phyloP scores from a whole-genome alignment of 176 grass and related monocot genomes.

The Eleusine coracana region DNA sequence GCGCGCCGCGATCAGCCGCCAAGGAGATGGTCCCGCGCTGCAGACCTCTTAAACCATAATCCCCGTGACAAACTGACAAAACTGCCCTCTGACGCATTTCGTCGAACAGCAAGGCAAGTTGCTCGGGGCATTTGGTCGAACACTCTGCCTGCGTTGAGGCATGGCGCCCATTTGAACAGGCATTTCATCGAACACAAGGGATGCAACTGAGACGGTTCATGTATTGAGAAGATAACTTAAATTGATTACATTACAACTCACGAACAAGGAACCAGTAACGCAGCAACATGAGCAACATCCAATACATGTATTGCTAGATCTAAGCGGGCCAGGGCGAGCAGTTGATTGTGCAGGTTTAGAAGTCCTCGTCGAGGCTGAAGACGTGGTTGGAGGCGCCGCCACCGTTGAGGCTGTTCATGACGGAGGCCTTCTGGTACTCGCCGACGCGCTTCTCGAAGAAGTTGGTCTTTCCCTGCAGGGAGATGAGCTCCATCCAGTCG shows the following conservation, averaged over 20 bases:
- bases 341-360: slow-evolving; percentile 20
- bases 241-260: slow-evolving; percentile 34
- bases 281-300: background rate
- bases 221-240: background rate
- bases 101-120: background rate
- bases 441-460: slow-evolving; percentile 91
- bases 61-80: background rate
- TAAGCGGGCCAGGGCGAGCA: background rate
- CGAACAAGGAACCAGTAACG: slow-evolving; percentile 3
- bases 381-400: slow-evolving; percentile 49
- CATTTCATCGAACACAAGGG: background rate
- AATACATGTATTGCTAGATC: slow-evolving; percentile 20
- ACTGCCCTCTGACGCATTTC: background rate
- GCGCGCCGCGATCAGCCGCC: background rate
- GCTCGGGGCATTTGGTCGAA: background rate
- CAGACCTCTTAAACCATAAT: slow-evolving; percentile 27
- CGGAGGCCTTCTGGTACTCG: slow-evolving; percentile 78
- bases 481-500: slow-evolving; percentile 94
- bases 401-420: slow-evolving; percentile 74
- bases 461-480: slow-evolving; percentile 83
- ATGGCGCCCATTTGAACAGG: background rate
- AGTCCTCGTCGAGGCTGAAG: slow-evolving; percentile 89
- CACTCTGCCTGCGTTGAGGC: background rate
- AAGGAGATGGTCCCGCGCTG: background rate
- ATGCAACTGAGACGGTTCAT: background rate